Base-by-base conservation (phyloP, 345 rosid species). In the Aurinia saxatilis region DNA sequence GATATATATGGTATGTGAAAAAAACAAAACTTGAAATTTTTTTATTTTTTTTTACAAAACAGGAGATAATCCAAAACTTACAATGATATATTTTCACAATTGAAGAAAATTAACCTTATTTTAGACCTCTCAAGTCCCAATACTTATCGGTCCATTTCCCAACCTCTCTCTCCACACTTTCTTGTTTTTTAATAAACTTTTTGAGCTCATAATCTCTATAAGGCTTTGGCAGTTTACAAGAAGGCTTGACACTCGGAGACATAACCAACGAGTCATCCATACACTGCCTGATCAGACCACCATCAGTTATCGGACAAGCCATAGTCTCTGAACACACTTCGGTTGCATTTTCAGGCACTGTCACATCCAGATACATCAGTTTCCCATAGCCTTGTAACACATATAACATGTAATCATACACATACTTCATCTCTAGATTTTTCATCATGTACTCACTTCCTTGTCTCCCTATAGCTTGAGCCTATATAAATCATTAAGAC, bases 331-430 rank as follows among this genome's bases (percentile, higher is more conserved):
- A 46, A 52, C 88, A 81, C 9, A 74, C 33, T 63, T 78, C 73
- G n/a, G 41, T 48, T 0, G 81, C 75, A 41, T 77, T 66, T 5
- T 50, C 33, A 9, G 84, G 81, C 36, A 85, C 50, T 0, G 29
- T 38, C 2, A 86, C 85, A 27, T 81, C 58, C 25, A 81, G 81
- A 45, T 69, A 81, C 73, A 85, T 59, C 11, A 82, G 68, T 48
- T 75, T 71, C 2, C 81, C 79, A 13, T 81, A 85, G 53, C 74
- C 75, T 18, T 30, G 69, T 31, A 81, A 47, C 29, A 74, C 65
- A 71, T 85, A 83, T 8, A 85, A 63, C 83, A 81, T 85, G 70
- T 85, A 85, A 46, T 79, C 86, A 19, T 85, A 81, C 6, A 79
- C 83, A 36, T 67, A 70, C 13, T 70, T 73, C 82, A 85, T 79